phyloP scores from a whole-genome alignment of 345 rosid genomes.

The Angophora floribunda region DNA sequence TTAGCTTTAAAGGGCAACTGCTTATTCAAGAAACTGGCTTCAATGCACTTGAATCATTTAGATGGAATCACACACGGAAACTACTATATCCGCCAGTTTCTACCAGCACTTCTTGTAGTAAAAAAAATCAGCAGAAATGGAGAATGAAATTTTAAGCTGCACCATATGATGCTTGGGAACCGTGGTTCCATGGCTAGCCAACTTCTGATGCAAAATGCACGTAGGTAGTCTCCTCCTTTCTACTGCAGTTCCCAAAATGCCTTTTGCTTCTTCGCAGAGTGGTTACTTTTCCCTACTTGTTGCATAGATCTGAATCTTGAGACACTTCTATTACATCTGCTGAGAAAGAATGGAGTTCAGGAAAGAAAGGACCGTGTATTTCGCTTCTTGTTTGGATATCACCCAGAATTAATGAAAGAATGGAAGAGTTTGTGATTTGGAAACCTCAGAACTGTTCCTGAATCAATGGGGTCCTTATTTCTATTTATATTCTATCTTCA shows the following conservation, averaged over 20 bases:
- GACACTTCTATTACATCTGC: background rate
- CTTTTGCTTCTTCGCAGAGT: background rate
- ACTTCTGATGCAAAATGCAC: background rate
- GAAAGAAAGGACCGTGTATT: background rate
- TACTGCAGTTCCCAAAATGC: background rate
- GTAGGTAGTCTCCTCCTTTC: background rate
- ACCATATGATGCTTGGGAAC: background rate
- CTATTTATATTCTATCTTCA: background rate
- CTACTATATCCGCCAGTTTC: background rate
- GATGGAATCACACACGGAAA: background rate
- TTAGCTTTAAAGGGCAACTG: background rate
- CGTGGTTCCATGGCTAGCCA: background rate
- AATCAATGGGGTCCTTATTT: background rate
- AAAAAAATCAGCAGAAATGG: background rate
- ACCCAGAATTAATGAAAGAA: background rate
- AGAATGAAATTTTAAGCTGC: background rate
- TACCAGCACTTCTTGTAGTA: background rate
- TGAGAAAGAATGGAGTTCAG: background rate
- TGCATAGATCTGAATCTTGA: background rate
- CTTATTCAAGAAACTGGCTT: background rate
- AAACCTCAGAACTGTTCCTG: background rate
- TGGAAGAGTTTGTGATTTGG: background rate
- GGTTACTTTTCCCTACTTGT: rapidly evolving
- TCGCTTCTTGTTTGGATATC: background rate
- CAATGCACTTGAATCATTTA: background rate